phyloP scores from a whole-genome alignment of 306 rosid genomes.

The Datisca glomerata region DNA sequence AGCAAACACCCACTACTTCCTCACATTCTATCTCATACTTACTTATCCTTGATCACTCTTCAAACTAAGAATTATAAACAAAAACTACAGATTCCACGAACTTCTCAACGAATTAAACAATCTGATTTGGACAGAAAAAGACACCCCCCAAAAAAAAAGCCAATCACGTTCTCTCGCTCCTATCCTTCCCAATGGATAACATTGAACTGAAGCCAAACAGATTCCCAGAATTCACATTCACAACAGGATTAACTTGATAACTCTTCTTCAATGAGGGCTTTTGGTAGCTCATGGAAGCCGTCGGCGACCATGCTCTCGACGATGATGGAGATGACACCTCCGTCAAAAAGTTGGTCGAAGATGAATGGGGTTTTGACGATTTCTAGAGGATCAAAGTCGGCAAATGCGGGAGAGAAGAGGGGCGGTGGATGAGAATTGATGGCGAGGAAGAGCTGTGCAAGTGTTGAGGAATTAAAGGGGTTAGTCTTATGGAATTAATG shows the following conservation, averaged over 20 bases:
- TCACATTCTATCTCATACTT: no score
- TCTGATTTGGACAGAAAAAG: no score
- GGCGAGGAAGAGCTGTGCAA: slow-evolving; percentile 77
- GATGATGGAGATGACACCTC: slow-evolving; percentile 55
- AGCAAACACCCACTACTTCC: no score
- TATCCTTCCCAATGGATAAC: slow-evolving; percentile 51
- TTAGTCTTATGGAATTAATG: no score
- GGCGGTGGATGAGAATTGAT: slow-evolving; percentile 18
- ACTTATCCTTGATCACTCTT: no score
- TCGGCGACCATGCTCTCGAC: no score
- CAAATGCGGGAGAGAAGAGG: slow-evolving; percentile 53
- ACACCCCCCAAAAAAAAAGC: no score
- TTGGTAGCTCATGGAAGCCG: slow-evolving; percentile 21
- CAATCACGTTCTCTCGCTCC: slow-evolving; percentile 47
- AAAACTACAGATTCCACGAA: no score
- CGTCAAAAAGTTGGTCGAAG: slow-evolving; percentile 32
- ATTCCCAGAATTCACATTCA: slow-evolving; percentile 57
- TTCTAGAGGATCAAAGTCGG: slow-evolving; percentile 73
- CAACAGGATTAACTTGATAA: slow-evolving; percentile 45
- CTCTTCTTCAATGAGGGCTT: slow-evolving; percentile 66
- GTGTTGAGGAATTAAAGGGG: slow-evolving; percentile 53
- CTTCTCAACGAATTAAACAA: no score
- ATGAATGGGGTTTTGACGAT: slow-evolving; percentile 26
- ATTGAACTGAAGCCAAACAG: slow-evolving; percentile 62
- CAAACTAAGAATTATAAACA: no score